Conservation (phyloP, 2,329 filamentous ascomycete species). For the Fusarium sp. region DNA sequence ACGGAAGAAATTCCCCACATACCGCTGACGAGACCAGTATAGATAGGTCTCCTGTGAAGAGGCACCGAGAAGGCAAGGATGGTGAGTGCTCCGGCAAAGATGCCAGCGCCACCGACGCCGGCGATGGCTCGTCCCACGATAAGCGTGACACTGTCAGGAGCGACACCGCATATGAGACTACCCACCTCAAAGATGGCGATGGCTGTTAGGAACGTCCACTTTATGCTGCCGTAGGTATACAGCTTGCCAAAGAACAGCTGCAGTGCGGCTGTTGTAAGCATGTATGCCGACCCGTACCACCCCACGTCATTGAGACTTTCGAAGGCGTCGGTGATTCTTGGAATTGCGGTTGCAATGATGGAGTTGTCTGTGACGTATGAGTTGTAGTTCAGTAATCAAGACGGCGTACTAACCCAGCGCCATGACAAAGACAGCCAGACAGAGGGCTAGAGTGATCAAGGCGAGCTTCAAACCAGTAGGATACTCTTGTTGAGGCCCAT, state of each 20-base stretch:
- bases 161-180: constrained; percentile 57
- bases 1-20: constrained; percentile 63
- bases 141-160: constrained; percentile 52
- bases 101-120: constrained; percentile 59
- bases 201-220: constrained; percentile 56
- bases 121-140: constrained; percentile 55
- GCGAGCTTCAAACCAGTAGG: constrained; percentile 47
- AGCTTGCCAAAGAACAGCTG: constrained; percentile 59
- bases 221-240: constrained; percentile 62
- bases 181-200: constrained; percentile 61
- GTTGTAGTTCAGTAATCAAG: background rate
- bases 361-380: constrained; percentile 52
- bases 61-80: constrained; percentile 59
- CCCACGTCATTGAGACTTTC: constrained; percentile 61
- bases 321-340: constrained; percentile 59
- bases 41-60: constrained; percentile 52
- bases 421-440: constrained; percentile 58
- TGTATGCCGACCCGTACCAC: constrained; percentile 63
- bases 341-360: constrained; percentile 61
- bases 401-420: constrained; percentile 52
- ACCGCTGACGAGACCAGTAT: constrained; percentile 54
- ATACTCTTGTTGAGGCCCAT: constrained; percentile 35
- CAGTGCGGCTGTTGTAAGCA: constrained; percentile 58
- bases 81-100: constrained; percentile 60
- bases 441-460: constrained; percentile 56